A percentile compares a stretch with the other conserved stretches of the same genome.
Conservation (phyloP, 495 filamentous ascomycete genomes). For the Niebla homalea region DNA sequence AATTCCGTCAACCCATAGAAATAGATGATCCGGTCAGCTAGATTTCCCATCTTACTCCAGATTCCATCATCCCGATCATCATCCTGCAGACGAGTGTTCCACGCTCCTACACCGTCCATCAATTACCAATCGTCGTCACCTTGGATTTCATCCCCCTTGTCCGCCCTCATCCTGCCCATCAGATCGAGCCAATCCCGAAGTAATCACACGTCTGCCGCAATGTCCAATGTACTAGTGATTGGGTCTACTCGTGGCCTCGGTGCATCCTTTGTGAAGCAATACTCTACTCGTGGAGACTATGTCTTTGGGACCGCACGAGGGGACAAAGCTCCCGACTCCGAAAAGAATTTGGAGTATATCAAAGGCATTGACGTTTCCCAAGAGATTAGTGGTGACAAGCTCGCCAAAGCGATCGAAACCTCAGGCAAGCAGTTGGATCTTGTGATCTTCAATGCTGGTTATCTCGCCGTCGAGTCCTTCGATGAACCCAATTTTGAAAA, state of each 20-base stretch:
- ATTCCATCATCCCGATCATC: too few species aligned
- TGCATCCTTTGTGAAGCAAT: constrained; percentile 43
- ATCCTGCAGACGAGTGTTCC: too few species aligned
- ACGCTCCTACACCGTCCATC: too few species aligned
- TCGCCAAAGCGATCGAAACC: constrained; percentile 31
- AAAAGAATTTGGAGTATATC: constrained; percentile 33
- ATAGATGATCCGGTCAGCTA: too few species aligned
- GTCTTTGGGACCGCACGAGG: constrained; percentile 51
- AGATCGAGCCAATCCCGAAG: too few species aligned
- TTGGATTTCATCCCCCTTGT: too few species aligned
- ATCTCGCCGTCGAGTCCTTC: constrained; percentile 51
- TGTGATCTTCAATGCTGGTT: constrained; percentile 53
- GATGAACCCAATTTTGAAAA: constrained; percentile 52
- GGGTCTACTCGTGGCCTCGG: constrained; percentile 58
- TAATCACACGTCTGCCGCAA: constrained; percentile 9
- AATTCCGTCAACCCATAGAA: too few species aligned
- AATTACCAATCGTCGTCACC: too few species aligned
- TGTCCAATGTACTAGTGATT: constrained; percentile 45
- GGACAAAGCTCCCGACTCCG: constrained; percentile 18
- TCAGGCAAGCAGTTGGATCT: constrained; percentile 35
- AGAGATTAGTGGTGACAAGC: constrained; percentile 38
- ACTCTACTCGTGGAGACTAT: constrained; percentile 32
- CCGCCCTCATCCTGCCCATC: too few species aligned
- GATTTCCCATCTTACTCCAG: too few species aligned
- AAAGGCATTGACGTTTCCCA: constrained; percentile 42